Percentiles rank a stretch among this genome's conserved stretches.
Conservation (phyloP, 2,329 filamentous ascomycete genomes). For the Hymenoscyphus scutula region DNA sequence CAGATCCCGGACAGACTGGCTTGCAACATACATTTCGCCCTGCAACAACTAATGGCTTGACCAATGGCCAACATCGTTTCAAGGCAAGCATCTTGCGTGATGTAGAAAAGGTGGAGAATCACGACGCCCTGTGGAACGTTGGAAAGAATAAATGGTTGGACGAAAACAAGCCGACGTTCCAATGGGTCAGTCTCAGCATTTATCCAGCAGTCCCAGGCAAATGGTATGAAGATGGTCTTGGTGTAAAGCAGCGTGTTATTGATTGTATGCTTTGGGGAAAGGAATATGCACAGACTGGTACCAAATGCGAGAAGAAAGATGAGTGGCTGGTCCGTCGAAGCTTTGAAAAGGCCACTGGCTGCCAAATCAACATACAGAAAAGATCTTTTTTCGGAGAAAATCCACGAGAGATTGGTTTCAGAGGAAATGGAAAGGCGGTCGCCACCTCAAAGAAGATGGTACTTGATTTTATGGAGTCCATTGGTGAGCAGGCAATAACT, state of each 20-base stretch:
- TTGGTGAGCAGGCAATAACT: neutral
- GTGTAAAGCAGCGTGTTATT: neutral
- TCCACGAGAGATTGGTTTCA: slow-evolving; percentile 6
- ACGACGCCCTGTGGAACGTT: neutral
- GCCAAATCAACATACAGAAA: neutral
- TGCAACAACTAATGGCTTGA: slow-evolving; percentile 15
- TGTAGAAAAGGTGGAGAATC: neutral
- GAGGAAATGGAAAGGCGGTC: slow-evolving; percentile 1
- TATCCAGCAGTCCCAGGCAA: neutral
- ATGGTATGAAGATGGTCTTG: slow-evolving; percentile 9
- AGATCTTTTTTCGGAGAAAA: neutral
- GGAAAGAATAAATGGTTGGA: slow-evolving; percentile 16
- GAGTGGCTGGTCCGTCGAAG: neutral
- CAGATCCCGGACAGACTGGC: slow-evolving; percentile 6
- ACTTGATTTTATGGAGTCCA: neutral
- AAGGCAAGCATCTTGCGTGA: neutral
- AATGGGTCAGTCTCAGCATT: slow-evolving; percentile 16
- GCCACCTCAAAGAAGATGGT: slow-evolving; percentile 3
- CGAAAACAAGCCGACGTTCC: slow-evolving; percentile 16
- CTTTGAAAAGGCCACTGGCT: slow-evolving; percentile 8
- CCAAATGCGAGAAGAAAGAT: neutral
- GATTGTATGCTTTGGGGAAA: neutral
- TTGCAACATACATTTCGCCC: slow-evolving; percentile 6
- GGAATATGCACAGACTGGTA: neutral
- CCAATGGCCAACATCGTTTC: slow-evolving; percentile 6